A percentile compares a stretch with the other conserved stretches of the same genome.
phyloP scores from a whole-genome alignment of 257 asterid species.

The Scutellaria minor region DNA sequence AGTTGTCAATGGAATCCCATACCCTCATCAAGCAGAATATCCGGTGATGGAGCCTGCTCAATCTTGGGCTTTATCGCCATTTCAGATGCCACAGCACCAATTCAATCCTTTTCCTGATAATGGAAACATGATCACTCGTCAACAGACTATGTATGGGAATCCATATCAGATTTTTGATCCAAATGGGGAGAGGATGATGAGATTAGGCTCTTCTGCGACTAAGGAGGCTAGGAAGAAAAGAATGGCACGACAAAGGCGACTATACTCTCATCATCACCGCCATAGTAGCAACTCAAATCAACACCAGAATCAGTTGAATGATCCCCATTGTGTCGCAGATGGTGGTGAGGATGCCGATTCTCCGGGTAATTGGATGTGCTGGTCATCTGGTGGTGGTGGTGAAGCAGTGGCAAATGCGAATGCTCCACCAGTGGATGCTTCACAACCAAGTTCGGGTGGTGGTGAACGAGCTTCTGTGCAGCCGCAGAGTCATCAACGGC shows the following conservation, averaged over 20 bases:
- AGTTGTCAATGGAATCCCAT: conserved; percentile 49
- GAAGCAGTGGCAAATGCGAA: conserved; percentile 24
- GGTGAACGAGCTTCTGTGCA: conserved; percentile 38
- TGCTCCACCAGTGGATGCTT: conserved; percentile 36
- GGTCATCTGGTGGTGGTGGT: conserved; percentile 44
- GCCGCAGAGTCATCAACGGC: conserved; percentile 43
- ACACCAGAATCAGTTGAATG: conserved; percentile 39
- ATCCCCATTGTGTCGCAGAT: conserved; percentile 31
- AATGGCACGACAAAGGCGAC: conserved; percentile 82
- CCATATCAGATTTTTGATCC: conserved; percentile 55
- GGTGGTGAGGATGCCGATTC: conserved; percentile 35
- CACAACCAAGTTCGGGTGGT: conserved; percentile 23
- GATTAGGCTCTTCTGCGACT: conserved; percentile 70
- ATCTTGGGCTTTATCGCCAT: conserved; percentile 51
- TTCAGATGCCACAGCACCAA: conserved; percentile 43
- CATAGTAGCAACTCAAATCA: conserved; percentile 40
- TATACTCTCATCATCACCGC: conserved; percentile 53
- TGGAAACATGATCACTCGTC: conserved; percentile 30
- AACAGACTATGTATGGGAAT: conserved; percentile 43
- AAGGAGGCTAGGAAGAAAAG: conserved; percentile 94
- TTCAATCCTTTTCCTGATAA: conserved; percentile 46
- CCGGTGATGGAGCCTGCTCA: conserved; percentile 54
- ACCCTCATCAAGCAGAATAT: conserved; percentile 40
- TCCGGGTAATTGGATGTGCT: conserved; percentile 55
- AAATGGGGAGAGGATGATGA: conserved; percentile 53